phyloP scores from a whole-genome alignment of 768 basidiomycete species.

The Suillus decipiens region DNA sequence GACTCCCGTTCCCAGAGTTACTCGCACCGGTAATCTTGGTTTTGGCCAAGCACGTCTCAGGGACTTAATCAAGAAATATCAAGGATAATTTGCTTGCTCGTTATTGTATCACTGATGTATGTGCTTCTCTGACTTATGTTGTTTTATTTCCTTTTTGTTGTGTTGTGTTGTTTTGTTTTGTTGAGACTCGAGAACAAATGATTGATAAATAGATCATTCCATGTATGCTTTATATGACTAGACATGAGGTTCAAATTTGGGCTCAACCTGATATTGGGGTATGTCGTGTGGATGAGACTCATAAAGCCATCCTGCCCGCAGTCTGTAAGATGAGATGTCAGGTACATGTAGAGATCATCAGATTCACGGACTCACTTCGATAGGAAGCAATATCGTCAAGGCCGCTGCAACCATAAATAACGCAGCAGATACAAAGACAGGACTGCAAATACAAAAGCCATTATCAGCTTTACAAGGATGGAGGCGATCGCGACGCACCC shows the following conservation, averaged over 20 bases:
- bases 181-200: not conserved
- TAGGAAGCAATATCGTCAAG: conserved; percentile 45
- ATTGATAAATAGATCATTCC: conserved; percentile 15
- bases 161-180: not conserved
- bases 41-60: conserved; percentile 78
- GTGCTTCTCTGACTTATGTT: not conserved
- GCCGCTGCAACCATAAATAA: conserved; percentile 45
- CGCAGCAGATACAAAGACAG: conserved; percentile 50
- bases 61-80: conserved; percentile 83
- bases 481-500: conserved; percentile 28
- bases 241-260: not conserved
- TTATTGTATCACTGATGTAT: not conserved
- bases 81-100: conserved; percentile 35
- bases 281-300: not conserved
- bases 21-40: conserved; percentile 49
- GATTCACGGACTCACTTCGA: conserved; percentile 39
- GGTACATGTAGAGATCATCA: not conserved
- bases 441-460: conserved; percentile 26
- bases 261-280: not conserved
- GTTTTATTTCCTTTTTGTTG: conserved; percentile 3
- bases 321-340: conserved; percentile 19
- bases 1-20: conserved; percentile 12
- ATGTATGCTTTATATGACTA: conserved; percentile 1
- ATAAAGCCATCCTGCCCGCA: conserved; percentile 23
- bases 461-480: not conserved